Evolutionary conservation across 1,284 basidiomycete species (phyloP), one percentile per base, ranked within the genome.

Genomic region (Ganoderma sinense): DNA sequence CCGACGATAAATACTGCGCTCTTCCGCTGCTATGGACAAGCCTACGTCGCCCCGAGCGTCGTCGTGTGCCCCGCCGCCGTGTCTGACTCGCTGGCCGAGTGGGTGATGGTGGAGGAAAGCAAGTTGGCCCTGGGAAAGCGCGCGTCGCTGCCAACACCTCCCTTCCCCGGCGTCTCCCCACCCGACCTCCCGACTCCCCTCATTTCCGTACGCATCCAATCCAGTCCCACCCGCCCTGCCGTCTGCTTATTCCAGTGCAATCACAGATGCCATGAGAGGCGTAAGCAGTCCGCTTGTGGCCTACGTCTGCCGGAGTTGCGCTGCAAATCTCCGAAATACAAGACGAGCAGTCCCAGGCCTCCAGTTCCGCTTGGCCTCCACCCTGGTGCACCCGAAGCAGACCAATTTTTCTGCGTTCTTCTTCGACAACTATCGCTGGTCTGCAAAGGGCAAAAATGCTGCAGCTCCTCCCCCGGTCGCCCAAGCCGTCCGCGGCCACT

Each of bases 381-480:
- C 75, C 18, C 45, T 77, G 36, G 62, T 72, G 18, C 75, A 67
- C 68, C 76, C 73, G 64, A 69, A 77, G 69, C 68, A 78, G 72
- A 62, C 72, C 58, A 76, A 75, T 16, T 89, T 89, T 69, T 81
- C 88, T 0, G 86, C 86, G 4, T 91, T 86, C 77, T 91, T 91
- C 80, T 88, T 85, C 72, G 86, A 86, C 77, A 91, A 91, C 73
- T 75, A 82, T 14, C 84, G 82, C 73, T 87, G 86, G 87, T 66
- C 67, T 55, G 40, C 65, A 26, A 36, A 67, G 29, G 70, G 73
- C 69, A 69, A 65, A 14, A 69, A 70, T 53, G 66, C 64, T 61
- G 64, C 72, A 39, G 75, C 60, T 23, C 43, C 70, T 20, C 56
- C 56, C 4, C 36, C 69, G 29, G 36, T 51, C 53, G 18, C 70